phyloP scores from a whole-genome alignment of 208 protist species.

The Wallacemonas sp. region DNA sequence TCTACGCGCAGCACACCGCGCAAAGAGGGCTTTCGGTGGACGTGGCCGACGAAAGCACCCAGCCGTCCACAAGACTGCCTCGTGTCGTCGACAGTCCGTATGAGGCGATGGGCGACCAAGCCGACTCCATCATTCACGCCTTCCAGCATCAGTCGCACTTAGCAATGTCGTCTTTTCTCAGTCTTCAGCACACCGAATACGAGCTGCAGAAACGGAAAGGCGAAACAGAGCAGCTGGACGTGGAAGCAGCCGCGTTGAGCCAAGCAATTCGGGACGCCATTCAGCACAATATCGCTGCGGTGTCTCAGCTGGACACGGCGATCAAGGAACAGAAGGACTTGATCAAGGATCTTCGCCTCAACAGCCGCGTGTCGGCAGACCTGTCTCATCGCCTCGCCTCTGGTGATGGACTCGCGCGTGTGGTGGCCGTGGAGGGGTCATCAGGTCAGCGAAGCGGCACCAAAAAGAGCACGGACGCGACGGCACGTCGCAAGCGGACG shows the following conservation, averaged over 20 bases:
- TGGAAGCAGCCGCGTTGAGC: constrained; percentile 22
- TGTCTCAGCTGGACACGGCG: constrained; percentile 27
- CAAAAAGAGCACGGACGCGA: not conserved
- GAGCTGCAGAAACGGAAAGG: constrained; percentile 15
- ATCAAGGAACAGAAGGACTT: constrained; percentile 58
- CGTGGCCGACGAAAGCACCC: too few relatives aligned
- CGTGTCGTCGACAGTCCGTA: too few relatives aligned
- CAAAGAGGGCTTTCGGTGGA: not conserved
- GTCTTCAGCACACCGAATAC: constrained; percentile 20
- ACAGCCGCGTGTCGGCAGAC: constrained; percentile 11
- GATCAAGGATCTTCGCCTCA: constrained; percentile 65
- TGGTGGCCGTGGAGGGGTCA: not conserved
- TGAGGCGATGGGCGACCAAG: not conserved
- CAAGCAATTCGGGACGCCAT: constrained; percentile 12
- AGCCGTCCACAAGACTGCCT: too few relatives aligned
- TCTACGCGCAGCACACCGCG: not conserved
- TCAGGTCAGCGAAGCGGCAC: not conserved
- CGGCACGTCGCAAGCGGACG: too few relatives aligned
- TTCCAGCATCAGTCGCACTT: not conserved
- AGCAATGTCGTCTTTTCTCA: not conserved
- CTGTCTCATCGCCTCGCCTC: not conserved
- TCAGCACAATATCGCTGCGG: constrained; percentile 33
- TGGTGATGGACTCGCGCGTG: constrained; percentile 1
- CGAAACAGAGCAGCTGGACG: constrained; percentile 25
- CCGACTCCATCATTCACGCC: not conserved